phyloP scores from a whole-genome alignment of 139 green algal genomes.

The Chloropicon primus region DNA sequence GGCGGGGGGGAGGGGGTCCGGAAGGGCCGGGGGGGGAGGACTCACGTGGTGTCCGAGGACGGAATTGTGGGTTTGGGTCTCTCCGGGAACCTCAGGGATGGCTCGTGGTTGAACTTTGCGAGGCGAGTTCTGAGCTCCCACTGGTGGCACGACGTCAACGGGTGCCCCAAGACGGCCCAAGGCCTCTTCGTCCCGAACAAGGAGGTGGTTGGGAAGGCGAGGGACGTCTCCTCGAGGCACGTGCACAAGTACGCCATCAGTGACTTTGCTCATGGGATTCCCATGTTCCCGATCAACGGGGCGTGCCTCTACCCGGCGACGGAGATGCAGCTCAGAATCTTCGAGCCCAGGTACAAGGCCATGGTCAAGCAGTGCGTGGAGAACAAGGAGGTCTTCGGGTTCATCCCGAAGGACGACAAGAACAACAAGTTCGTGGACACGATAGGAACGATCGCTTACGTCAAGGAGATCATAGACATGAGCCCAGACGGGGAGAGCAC shows the following conservation, averaged over 20 bases:
- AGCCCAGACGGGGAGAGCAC: neutral
- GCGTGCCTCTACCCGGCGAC: neutral
- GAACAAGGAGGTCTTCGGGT: neutral
- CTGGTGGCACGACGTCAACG: neutral
- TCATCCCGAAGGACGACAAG: neutral
- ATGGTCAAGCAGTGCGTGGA: neutral
- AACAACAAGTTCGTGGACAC: neutral
- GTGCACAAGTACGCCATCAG: neutral
- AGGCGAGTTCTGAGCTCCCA: neutral
- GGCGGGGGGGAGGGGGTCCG: no score
- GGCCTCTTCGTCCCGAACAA: neutral
- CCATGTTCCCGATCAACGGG: neutral
- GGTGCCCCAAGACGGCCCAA: neutral
- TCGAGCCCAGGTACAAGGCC: neutral
- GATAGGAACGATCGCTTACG: neutral
- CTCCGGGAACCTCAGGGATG: neutral
- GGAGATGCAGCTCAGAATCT: neutral
- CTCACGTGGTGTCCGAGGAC: neutral
- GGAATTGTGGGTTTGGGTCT: neutral
- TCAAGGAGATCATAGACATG: neutral
- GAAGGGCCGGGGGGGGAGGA: neutral
- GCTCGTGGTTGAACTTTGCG: neutral
- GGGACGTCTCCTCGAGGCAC: neutral
- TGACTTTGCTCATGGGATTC: neutral
- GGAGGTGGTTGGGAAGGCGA: no score